Evolutionary conservation across 257 asterid species (phyloP).

Genomic region (Lantana camara): DNA sequence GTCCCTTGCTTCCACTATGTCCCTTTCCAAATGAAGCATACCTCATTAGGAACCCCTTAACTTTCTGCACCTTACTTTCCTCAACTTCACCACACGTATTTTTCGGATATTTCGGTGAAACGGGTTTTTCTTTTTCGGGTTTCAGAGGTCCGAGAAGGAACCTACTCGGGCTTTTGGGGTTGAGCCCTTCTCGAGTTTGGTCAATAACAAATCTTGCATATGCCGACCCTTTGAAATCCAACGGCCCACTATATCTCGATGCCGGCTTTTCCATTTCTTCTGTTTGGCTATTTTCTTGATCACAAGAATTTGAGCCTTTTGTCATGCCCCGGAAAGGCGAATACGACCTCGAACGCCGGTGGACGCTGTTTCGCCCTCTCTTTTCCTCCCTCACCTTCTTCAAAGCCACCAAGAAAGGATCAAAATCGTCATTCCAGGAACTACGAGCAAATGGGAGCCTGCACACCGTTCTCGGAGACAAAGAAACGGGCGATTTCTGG

Average conservation of each 20-base stretch:
- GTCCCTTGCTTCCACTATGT: conserved; percentile 29
- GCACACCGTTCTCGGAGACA: conserved; percentile 46
- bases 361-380: conserved; percentile 46
- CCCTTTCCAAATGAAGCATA: conserved; percentile 56
- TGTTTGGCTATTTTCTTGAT: conserved; percentile 8
- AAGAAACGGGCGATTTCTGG: conserved; percentile 36
- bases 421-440: conserved; percentile 56
- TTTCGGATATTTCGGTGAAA: conserved; percentile 16
- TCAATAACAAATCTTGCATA: conserved; percentile 69
- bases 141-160: conserved; percentile 33
- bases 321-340: conserved; percentile 48
- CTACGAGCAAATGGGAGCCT: conserved; percentile 52
- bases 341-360: conserved; percentile 56
- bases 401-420: conserved; percentile 66
- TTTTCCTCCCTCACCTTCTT: conserved; percentile 66
- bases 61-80: conserved; percentile 42
- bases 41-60: conserved; percentile 51
- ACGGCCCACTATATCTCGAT: conserved; percentile 37
- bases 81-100: conserved; percentile 16
- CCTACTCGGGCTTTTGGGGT: conserved; percentile 33
- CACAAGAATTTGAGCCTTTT: conserved; percentile 29
- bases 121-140: conserved; percentile 18
- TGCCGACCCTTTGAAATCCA: conserved; percentile 64
- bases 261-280: conserved; percentile 29
- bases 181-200: conserved; percentile 43